Evolutionary conservation across 2,329 filamentous ascomycete genomes (phyloP).

Genomic region (Exophiala sp.): DNA sequence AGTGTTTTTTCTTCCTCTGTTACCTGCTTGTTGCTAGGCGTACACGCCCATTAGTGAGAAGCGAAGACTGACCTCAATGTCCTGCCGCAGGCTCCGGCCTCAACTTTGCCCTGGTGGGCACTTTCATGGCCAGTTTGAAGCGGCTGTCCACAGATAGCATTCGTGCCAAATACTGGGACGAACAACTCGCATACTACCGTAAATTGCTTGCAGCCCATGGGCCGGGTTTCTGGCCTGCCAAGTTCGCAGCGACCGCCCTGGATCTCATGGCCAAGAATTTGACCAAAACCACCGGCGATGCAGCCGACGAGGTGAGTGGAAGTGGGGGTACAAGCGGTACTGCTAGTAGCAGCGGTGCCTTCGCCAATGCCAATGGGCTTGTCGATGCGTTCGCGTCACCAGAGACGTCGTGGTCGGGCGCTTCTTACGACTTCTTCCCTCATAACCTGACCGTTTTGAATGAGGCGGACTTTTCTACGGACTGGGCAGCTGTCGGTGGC

Average conservation of each 20-base stretch:
- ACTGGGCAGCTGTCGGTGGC: constrained; percentile 1
- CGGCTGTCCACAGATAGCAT: constrained; percentile 9
- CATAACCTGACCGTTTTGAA: constrained; percentile 14
- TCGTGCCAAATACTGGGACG: constrained; percentile 13
- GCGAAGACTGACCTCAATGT: neutral
- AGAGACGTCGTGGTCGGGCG: constrained; percentile 10
- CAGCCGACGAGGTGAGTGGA: neutral
- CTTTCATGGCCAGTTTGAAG: constrained; percentile 18
- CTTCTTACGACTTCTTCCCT: constrained; percentile 18
- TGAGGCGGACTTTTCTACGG: constrained; percentile 8
- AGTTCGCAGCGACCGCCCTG: constrained; percentile 13
- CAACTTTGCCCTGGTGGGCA: constrained; percentile 14
- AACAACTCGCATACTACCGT: constrained; percentile 8
- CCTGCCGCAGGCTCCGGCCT: constrained; percentile 8
- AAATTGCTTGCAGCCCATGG: constrained; percentile 14
- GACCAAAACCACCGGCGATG: constrained; percentile 10
- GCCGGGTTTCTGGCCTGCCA: constrained; percentile 14
- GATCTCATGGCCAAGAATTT: constrained; percentile 16
- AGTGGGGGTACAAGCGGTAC: no score
- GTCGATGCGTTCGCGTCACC: constrained; percentile 9
- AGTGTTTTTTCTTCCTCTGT: constrained; percentile 2
- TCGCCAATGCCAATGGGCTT: neutral
- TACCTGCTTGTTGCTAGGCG: neutral
- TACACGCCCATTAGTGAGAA: neutral
- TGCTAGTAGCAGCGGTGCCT: no score